Evolutionary conservation across 352 stramenopile species (phyloP).

Genomic region (Blastocystis sp.): DNA sequence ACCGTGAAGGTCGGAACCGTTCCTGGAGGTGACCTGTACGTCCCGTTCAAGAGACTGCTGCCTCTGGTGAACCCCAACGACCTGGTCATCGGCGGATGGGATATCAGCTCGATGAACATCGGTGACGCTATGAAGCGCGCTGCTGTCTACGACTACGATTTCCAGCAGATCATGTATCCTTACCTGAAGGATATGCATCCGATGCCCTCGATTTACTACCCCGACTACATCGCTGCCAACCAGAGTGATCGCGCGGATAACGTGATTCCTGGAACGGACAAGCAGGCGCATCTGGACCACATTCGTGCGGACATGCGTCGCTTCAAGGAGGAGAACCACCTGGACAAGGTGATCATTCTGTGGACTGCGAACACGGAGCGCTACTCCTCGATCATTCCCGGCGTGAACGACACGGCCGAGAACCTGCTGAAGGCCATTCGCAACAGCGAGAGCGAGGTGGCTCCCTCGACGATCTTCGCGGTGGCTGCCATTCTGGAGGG

Average conservation of each 20-base stretch:
- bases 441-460: constrained; percentile 77
- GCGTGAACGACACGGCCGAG: constrained; percentile 91
- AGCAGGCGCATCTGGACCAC: constrained; percentile 70
- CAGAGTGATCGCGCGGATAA: constrained; percentile 93
- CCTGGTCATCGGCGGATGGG: constrained; percentile 92
- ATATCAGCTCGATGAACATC: constrained; percentile 89
- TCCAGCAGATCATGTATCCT: constrained; percentile 88
- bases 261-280: constrained; percentile 84
- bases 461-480: constrained; percentile 91
- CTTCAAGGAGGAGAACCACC: constrained; percentile 82
- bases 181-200: constrained; percentile 89
- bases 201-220: constrained; percentile 92
- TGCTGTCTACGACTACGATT: constrained; percentile 83
- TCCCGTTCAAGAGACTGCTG: constrained; percentile 89
- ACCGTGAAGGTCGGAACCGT: constrained; percentile 83
- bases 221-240: constrained; percentile 97
- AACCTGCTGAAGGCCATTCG: constrained; percentile 90
- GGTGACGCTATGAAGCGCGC: constrained; percentile 88
- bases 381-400: constrained; percentile 88
- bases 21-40: constrained; percentile 83
- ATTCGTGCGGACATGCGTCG: constrained; percentile 81
- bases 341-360: constrained; percentile 94
- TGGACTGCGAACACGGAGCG: constrained; percentile 99
- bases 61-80: constrained; percentile 94
- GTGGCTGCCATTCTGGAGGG: constrained; percentile 92